phyloP scores from a whole-genome alignment of 2,329 filamentous ascomycete genomes.

The Ophiostoma australiae region DNA sequence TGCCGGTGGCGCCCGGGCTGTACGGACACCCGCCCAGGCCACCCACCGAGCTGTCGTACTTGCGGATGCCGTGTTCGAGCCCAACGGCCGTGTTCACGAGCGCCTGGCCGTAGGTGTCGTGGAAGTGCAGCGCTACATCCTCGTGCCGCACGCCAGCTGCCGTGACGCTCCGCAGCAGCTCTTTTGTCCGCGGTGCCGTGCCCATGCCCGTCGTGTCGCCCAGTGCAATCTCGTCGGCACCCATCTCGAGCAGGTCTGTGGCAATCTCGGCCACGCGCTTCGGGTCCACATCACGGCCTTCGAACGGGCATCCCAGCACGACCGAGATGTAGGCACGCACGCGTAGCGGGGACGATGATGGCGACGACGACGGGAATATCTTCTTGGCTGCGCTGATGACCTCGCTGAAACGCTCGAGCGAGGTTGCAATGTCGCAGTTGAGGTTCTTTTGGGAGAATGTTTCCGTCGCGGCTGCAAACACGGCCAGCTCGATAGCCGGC shows the following conservation, averaged over 20 bases:
- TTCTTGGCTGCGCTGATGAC: constrained; percentile 67
- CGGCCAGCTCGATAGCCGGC: constrained; percentile 37
- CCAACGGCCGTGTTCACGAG: constrained; percentile 76
- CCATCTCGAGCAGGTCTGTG: constrained; percentile 70
- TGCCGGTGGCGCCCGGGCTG: constrained; percentile 78
- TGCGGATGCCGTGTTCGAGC: constrained; percentile 70
- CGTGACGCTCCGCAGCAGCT: constrained; percentile 59
- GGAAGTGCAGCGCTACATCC: constrained; percentile 78
- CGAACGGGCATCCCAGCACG: constrained; percentile 74
- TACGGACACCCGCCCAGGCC: constrained; percentile 83
- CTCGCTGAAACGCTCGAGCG: constrained; percentile 62
- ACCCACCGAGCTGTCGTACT: constrained; percentile 74
- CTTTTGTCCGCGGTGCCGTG: constrained; percentile 64
- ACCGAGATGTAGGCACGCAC: constrained; percentile 78
- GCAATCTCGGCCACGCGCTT: constrained; percentile 62
- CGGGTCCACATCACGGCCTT: constrained; percentile 60
- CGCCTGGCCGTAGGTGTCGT: constrained; percentile 83
- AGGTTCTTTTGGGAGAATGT: constrained; percentile 75
- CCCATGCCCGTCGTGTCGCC: constrained; percentile 91
- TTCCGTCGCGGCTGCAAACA: constrained; percentile 75
- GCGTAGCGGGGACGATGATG: constrained; percentile 45
- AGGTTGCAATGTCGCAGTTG: constrained; percentile 72
- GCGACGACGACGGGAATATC: constrained; percentile 34
- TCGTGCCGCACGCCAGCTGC: constrained; percentile 63
- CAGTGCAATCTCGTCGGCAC: constrained; percentile 83